phyloP scores from a whole-genome alignment of 202 grass and related monocot genomes.

The Carex sylvatica region DNA sequence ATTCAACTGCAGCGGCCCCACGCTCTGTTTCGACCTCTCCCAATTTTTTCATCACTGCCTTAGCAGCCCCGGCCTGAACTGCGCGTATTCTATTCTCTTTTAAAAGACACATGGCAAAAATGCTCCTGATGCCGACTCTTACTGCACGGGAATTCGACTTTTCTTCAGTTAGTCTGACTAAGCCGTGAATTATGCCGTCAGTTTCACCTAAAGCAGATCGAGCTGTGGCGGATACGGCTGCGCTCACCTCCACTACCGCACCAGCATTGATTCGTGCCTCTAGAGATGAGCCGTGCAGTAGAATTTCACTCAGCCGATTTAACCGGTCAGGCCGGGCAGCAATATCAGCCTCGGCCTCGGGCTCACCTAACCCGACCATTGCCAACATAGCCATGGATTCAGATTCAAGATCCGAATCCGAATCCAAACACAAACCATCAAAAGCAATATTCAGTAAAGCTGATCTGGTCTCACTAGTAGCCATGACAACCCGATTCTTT shows the following conservation, averaged over 20 bases:
- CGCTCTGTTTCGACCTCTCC: conserved; percentile 50
- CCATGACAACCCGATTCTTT: conserved; percentile 85
- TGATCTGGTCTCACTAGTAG: conserved; percentile 70
- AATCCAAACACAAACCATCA: neutral
- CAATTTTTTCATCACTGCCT: conserved; percentile 45
- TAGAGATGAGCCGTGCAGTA: conserved; percentile 24
- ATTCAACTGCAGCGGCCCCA: conserved; percentile 60
- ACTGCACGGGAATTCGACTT: conserved; percentile 51
- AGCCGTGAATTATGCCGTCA: conserved; percentile 52
- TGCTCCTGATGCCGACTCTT: conserved; percentile 57
- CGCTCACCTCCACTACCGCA: conserved; percentile 58
- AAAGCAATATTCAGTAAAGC: conserved; percentile 70
- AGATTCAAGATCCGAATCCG: conserved; percentile 31
- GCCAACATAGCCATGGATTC: conserved; percentile 80
- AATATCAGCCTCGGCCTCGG: conserved; percentile 48
- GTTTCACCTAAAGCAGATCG: conserved; percentile 45
- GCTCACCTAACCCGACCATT: conserved; percentile 53
- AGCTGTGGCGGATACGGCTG: conserved; percentile 40
- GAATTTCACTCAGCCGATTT: conserved; percentile 35
- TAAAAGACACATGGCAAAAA: conserved; percentile 63
- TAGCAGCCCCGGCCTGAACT: conserved; percentile 48
- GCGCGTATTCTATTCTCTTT: conserved; percentile 69
- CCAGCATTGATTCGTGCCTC: conserved; percentile 54
- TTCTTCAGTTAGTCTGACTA: conserved; percentile 58
- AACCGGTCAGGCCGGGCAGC: conserved; percentile 40